These are phyloP conservation scores for Fusarium robinianum DNA, from an alignment of 2,329 filamentous ascomycete genomes.

Conservation along the genomic window DNA sequence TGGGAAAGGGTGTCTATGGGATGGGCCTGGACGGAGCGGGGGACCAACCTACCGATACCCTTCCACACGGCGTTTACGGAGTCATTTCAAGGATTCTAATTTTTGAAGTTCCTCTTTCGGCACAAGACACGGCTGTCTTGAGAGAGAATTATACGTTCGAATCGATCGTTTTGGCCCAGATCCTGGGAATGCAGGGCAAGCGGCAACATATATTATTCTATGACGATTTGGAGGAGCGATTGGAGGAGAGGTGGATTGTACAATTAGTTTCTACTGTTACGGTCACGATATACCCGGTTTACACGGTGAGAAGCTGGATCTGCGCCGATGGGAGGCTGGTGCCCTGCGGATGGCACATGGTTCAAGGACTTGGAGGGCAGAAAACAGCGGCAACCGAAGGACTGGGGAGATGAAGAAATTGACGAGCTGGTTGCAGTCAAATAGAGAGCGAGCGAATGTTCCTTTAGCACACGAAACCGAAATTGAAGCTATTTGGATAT, in stretches of 20 bases:
- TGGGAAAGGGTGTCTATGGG: conserved; percentile 12
- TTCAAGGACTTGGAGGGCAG: conserved; percentile 3
- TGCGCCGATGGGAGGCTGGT: too few species aligned
- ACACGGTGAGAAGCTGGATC: conserved; percentile 20
- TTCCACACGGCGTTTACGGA: conserved; percentile 35
- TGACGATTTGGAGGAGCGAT: conserved; percentile 1
- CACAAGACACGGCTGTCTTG: conserved; percentile 12
- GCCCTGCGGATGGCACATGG: conserved; percentile 12
- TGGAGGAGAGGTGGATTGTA: conserved; percentile 22
- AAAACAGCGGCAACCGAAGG: conserved; percentile 8
- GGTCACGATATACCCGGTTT: conserved; percentile 36
- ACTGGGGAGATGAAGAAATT: conserved; percentile 11
- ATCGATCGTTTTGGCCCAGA: conserved; percentile 28
- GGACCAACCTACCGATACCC: conserved; percentile 38
- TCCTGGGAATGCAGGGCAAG: conserved; percentile 7
- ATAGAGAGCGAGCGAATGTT: conserved; percentile 23
- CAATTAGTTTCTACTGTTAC: conserved; percentile 35
- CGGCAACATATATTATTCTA: conserved; percentile 20
- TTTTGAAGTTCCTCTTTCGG: conserved; percentile 10
- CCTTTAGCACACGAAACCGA: too few species aligned
- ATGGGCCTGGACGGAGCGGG: conserved; percentile 26
- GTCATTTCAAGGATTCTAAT: conserved; percentile 18
- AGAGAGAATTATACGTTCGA: conserved; percentile 28
- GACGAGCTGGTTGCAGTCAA: conserved; percentile 7
- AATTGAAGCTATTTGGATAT: conserved; percentile 13